A percentile compares a stretch with the other conserved stretches of the same genome.
These are phyloP conservation scores for Rhizopus sp. DNA, from an alignment of 371 early-diverging fungal genomes.

Conservation along the genomic window DNA sequence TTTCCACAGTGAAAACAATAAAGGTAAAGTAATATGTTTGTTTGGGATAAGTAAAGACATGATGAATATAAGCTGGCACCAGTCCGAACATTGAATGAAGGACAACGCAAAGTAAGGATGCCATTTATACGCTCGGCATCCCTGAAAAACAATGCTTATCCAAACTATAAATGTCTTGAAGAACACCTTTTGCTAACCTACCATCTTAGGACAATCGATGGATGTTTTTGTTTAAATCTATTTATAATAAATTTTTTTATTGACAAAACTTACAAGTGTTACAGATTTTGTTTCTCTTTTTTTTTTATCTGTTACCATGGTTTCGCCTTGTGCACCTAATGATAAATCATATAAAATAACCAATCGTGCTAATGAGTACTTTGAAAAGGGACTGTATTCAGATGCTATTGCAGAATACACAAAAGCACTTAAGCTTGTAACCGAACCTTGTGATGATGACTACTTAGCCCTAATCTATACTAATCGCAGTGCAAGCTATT, in stretches of 20 bases:
- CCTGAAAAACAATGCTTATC: neutral
- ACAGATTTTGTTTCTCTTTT: neutral
- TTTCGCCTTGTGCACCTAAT: conserved; percentile 33
- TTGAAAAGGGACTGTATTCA: conserved; percentile 51
- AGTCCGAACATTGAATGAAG: conserved; percentile 5
- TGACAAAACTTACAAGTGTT: too few relatives aligned
- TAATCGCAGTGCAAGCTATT: conserved; percentile 70
- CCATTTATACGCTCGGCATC: conserved; percentile 4
- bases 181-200: too few relatives aligned
- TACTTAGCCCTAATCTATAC: conserved; percentile 62
- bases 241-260: too few relatives aligned
- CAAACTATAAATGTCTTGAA: too few relatives aligned
- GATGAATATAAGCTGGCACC: conserved; percentile 7
- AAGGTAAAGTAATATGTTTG: neutral
- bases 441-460: conserved; percentile 28
- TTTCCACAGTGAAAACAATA: neutral
- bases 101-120: conserved; percentile 1
- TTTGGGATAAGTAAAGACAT: neutral
- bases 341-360: conserved; percentile 43
- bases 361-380: conserved; percentile 61
- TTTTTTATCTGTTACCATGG: conserved; percentile 1
- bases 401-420: conserved; percentile 67
- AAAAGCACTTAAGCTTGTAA: conserved; percentile 52
- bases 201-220: too few relatives aligned
- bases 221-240: too few relatives aligned